A percentile compares a stretch with the other conserved stretches of the same genome.
Evolutionary conservation across 352 stramenopile species (phyloP).

Genomic region (Phytophthora pluvialis): DNA sequence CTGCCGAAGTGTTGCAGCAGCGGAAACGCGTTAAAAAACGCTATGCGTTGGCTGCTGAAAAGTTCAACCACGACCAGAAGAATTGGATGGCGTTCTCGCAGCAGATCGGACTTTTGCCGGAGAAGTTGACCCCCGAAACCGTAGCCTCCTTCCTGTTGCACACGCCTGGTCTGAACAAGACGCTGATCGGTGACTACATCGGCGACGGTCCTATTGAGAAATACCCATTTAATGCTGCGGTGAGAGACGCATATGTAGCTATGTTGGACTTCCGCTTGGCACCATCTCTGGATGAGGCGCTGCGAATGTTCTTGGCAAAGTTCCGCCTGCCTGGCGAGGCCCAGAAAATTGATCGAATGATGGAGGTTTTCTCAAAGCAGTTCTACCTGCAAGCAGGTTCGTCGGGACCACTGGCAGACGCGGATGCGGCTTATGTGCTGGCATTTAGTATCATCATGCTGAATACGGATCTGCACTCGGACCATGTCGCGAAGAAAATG

Average conservation of each 20-base stretch:
- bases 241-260: slow-evolving; percentile 86
- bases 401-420: slow-evolving; percentile 68
- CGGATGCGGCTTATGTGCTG: slow-evolving; percentile 96
- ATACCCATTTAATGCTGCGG: slow-evolving; percentile 95
- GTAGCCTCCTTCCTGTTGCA: slow-evolving; percentile 95
- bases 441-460: slow-evolving; percentile 99
- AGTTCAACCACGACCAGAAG: slow-evolving; percentile 96
- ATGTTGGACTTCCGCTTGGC: slow-evolving; percentile 95
- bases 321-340: slow-evolving; percentile 98
- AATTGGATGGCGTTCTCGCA: slow-evolving; percentile 92
- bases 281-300: slow-evolving; percentile 87
- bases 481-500: slow-evolving; percentile 91
- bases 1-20: slow-evolving; percentile 90
- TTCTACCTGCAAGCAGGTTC: slow-evolving; percentile 85
- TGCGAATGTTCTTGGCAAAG: slow-evolving; percentile 93
- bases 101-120: slow-evolving; percentile 85
- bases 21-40: slow-evolving; percentile 93
- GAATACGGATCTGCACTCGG: slow-evolving; percentile 98
- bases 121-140: slow-evolving; percentile 82
- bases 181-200: slow-evolving; percentile 96
- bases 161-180: slow-evolving; percentile 93
- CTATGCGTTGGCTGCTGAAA: slow-evolving; percentile 88
- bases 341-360: slow-evolving; percentile 98
- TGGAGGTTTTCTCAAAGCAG: slow-evolving; percentile 96
- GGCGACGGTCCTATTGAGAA: slow-evolving; percentile 95